Evolutionary conservation across 441 rosid species (phyloP), one percentile per base, ranked within the genome.

Genomic region (Jatropha multifida): DNA sequence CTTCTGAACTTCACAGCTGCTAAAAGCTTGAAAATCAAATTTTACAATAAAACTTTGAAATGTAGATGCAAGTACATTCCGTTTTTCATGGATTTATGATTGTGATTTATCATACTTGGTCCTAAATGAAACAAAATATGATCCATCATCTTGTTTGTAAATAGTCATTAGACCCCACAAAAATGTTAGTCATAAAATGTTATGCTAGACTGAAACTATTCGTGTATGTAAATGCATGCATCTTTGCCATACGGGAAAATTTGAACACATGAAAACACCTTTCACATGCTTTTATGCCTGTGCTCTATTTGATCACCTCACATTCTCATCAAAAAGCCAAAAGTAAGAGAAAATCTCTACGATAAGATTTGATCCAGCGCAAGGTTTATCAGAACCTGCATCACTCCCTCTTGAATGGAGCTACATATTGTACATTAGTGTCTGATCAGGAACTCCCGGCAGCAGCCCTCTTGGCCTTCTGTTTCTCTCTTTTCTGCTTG

Each of bases 401-500:
- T 2, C 63, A 40, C 20, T 37, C 17, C 23, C 52, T 51, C 79
- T 26, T 15, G 12, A 5, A 4, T 49, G 40, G 2, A 13, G 46
- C 32, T 9, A 2, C 58, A 20, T 9, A 20, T 18, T n/a, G 66
- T 69, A 73, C 26, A 63, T 13, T 10, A 4, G 66, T 20, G 51
- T 49, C 62, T 7, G 8, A 46, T 80, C 78, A 82, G 17, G 77
- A 63, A 65, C 74, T 76, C 11, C 23, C 77, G 0, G 89, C 79
- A 2, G 92, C 92, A 23, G 92, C 92, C 78, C 88, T 90, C 81
- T 95, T 95, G 86, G 90, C 92, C 78, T 81, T 87, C 41, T 86
- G 92, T 78, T 91, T 93, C 82, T 93, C 98, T 75, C 98, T 88
- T 79, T 89, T 94, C 84, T 93, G 93, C 91, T 93, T 95, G 94